Base-by-base conservation (phyloP, 1,284 basidiomycete species). In the Porogramme epimiltina region DNA sequence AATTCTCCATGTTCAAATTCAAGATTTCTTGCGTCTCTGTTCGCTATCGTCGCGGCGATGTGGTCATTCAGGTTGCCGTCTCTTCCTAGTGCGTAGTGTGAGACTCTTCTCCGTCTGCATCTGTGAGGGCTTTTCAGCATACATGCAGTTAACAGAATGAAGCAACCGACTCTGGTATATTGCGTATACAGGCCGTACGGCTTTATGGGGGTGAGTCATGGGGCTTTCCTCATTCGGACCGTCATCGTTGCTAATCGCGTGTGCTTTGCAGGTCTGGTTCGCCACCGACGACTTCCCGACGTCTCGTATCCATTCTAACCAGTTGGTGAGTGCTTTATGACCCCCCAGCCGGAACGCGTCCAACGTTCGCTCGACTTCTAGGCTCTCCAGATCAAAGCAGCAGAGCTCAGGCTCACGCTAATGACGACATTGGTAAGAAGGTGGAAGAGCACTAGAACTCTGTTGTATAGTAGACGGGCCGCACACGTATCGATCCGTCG, bases 181-280 rank as follows among this genome's bases (percentile, higher is more conserved):
- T n/a, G n/a, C n/a, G 70, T 80, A 38, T 65, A 56, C 39, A 51
- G 56, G 13, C 68, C 68, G 1, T 67, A 68, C 1, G 73, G 73
- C 0, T 63, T 72, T 55, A 71, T 72, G 1, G 57, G 55, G 15
- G 61, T 63, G 42, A 16, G 56, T 54, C 9, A 8, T 31, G 28
- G 15, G 8, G 28, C 28, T 6, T 16, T 9, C n/a, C 11, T 44
- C 22, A 16, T 31, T 5, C 26, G 18, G 5, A 9, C 25, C 10
- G 8, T 19, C 28, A 18, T 26, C n/a, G 31, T 37, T 23, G 44
- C 22, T 16, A 13, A 37, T 33, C 22, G 20, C 3, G 23, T 33
- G 22, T 18, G 33, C 16, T 23, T 5, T 5, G 13, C 23, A 48
- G 40, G 39, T 48, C 3, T 48, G 47, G 47, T 48, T 42, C 20